Evolutionary conservation across 345 rosid species (phyloP).

Genomic region (Citropsis articulata): DNA sequence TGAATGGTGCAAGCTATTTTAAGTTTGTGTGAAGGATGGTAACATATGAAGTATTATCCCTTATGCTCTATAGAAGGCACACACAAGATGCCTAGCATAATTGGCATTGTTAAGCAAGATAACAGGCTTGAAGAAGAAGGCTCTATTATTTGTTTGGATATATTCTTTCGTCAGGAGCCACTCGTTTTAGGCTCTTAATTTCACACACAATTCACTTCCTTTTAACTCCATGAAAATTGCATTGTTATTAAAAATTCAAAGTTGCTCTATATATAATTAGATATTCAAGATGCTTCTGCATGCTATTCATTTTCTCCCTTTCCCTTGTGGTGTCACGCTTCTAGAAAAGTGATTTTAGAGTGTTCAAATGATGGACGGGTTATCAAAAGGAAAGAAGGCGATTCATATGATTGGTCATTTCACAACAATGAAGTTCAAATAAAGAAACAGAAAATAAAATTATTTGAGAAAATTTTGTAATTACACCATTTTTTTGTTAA

Average conservation of each 20-base stretch:
- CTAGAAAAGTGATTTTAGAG: no score
- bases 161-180: not conserved
- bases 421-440: no score
- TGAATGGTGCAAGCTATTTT: not conserved
- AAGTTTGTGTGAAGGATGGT: not conserved
- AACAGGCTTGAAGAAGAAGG: not conserved
- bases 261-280: not conserved
- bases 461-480: no score
- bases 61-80: not conserved
- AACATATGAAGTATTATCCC: slow-evolving; percentile 6
- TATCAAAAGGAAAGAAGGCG: no score
- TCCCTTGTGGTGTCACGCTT: no score
- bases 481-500: no score
- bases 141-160: not conserved
- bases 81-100: not conserved
- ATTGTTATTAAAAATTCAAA: not conserved
- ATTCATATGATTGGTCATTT: no score
- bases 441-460: no score
- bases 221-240: not conserved
- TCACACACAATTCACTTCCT: not conserved
- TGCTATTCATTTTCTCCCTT: no score
- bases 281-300: not conserved
- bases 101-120: not conserved
- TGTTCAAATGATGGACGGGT: no score
- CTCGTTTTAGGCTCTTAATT: not conserved